Evolutionary conservation across 2,329 filamentous ascomycete genomes (phyloP).

Genomic region (Harringtonia aguacate): DNA sequence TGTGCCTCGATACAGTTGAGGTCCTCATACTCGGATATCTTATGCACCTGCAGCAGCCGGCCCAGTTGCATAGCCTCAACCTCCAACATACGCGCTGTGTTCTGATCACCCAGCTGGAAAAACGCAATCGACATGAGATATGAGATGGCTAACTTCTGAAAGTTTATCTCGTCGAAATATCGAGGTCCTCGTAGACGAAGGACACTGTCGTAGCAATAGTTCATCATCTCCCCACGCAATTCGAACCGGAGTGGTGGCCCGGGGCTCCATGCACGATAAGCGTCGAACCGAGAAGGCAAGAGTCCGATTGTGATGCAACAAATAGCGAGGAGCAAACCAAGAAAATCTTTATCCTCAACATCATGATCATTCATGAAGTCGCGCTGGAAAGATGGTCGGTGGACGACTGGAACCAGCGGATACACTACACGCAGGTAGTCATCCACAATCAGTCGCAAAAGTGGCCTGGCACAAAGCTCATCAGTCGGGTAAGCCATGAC

Average conservation of each 20-base stretch:
- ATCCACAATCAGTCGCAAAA: background rate
- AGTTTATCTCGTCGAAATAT: conserved; percentile 19
- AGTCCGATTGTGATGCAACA: conserved; percentile 16
- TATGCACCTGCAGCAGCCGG: conserved; percentile 20
- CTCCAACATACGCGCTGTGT: conserved; percentile 24
- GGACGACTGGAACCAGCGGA: background rate
- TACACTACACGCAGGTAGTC: background rate
- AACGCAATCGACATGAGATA: conserved; percentile 21
- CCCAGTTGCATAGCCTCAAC: conserved; percentile 24
- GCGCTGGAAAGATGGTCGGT: background rate
- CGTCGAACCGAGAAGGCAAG: conserved; percentile 16
- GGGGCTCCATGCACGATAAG: conserved; percentile 13
- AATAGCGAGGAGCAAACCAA: conserved; percentile 15
- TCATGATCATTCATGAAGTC: conserved; percentile 8
- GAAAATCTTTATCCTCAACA: conserved; percentile 15
- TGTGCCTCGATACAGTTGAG: conserved; percentile 22
- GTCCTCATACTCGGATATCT: conserved; percentile 19
- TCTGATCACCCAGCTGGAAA: conserved; percentile 23
- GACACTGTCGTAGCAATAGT: conserved; percentile 15
- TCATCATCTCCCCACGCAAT: conserved; percentile 16
- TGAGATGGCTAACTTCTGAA: conserved; percentile 23
- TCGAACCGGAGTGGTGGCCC: conserved; percentile 14
- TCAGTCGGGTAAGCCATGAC: background rate
- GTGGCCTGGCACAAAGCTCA: background rate
- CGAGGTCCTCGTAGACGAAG: conserved; percentile 11